Base-by-base conservation (phyloP, 306 rosid species). In the Cucurbita ficifolia region DNA sequence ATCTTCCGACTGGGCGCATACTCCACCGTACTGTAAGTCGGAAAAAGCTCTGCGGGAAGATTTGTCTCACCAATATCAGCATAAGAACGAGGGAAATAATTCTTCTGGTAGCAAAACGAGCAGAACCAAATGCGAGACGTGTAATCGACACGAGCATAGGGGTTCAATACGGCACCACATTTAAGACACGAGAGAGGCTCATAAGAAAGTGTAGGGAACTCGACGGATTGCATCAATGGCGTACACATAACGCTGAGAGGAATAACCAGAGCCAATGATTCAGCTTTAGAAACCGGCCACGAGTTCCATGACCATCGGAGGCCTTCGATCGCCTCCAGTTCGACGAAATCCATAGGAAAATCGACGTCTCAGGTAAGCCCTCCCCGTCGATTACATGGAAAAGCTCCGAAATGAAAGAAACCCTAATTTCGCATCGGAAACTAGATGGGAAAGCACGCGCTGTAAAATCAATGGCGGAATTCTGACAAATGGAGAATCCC, bases 261-360 rank as follows among this genome's bases (percentile, higher is more conserved):
- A 77, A 92, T 87, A 10, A 86, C 61, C 29, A 92, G 83, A 16
- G 82, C 79, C 0, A 73, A 48, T 13, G 78, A 73, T 2, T 83
- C 92, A 0, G 89, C 57, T 79, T 86, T 84, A 0, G 93, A 77
- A 2, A 82, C 57, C 8, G 96, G 89, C 98, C 98, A 92, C 9
- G 98, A 86, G 76, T 92, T 92, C 98, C 98, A 92, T 3, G 96
- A 76, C 98, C 98, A 92, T 0, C 98, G 88, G 59, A 92, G 93
- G 62, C 98, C 98, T 82, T 92, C 98, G 72, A 86, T 91, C 19
- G 90, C 90, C 79, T 92, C 98, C 83, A 92, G 75, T 73, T 90
- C 98, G 3, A 86, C 78, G 76, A 92, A 82, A 84, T 92, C 96
- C 98, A 92, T 92, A 8, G 10, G 14, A 56, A 48, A 52, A 1